Percentiles rank a stretch among this genome's conserved stretches.
phyloP scores from a whole-genome alignment of 2,329 filamentous ascomycete genomes.

The Cladosporium phlei region DNA sequence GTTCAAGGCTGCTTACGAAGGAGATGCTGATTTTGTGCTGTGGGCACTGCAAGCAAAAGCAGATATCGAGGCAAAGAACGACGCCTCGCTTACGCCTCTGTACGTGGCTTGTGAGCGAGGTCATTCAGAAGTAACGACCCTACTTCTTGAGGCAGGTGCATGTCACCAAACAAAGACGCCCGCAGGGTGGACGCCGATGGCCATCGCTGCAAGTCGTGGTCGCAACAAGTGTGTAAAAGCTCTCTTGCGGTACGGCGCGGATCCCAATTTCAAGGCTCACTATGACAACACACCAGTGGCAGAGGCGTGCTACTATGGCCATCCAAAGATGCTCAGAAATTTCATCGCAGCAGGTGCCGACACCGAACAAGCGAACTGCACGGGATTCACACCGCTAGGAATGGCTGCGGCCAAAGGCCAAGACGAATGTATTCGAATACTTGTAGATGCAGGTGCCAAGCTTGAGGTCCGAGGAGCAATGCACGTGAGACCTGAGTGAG shows the following conservation, averaged over 20 bases:
- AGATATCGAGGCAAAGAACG: neutral
- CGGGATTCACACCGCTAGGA: constrained; percentile 1
- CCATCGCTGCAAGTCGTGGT: constrained; percentile 3
- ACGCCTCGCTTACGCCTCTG: neutral
- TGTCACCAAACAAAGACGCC: neutral
- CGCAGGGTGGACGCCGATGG: neutral
- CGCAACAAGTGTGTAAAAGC: constrained; percentile 1
- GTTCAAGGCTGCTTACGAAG: constrained; percentile 2
- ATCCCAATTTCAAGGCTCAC: constrained; percentile 7
- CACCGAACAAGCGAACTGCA: neutral
- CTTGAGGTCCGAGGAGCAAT: neutral
- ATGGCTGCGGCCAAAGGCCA: constrained; percentile 3
- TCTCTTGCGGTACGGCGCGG: constrained; percentile 5
- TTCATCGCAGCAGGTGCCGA: constrained; percentile 5
- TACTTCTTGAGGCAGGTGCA: neutral
- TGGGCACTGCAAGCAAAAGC: neutral
- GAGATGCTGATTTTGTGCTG: neutral
- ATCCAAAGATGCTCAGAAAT: constrained; percentile 2
- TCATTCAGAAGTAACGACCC: neutral
- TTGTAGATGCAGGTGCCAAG: constrained; percentile 5
- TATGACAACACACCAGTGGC: neutral
- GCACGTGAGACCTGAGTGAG: neutral
- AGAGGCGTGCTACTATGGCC: constrained; percentile 8
- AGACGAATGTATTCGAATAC: constrained; percentile 3
- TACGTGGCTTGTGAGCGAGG: constrained; percentile 1